Evolutionary conservation across 257 asterid genomes (phyloP), one percentile per base, ranked within the genome.

Genomic region (Echium plantagineum): DNA sequence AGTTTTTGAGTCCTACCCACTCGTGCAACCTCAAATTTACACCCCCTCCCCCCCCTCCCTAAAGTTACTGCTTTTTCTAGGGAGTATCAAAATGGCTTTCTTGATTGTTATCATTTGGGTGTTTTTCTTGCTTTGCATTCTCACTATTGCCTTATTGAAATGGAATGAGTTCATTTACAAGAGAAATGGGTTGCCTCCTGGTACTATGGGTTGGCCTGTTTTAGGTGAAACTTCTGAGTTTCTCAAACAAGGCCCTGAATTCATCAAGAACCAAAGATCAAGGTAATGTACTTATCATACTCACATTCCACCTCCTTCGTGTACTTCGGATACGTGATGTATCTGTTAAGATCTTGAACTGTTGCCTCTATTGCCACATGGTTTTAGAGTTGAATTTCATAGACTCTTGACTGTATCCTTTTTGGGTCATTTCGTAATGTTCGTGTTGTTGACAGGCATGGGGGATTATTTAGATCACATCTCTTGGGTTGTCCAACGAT

Each of bases 141-240:
- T 89, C 38, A 66, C 86, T 70, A 66, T 78, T 64, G 96, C 94
- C 58, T 65, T 93, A 55, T 81, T 89, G 59, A 89, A 78, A 77
- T 93, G 99, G 99, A 93, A 93, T 59, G 94, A 84, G 57, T 79
- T 86, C 22, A 80, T 71, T 78, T 93, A 86, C 81, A 80, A 73
- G 74, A 89, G 85, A 70, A 89, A 80, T 76, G 86, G 90, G 24
- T 67, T 93, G 60, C 99, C 99, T 15, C 97, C 96, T 30, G 99
- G 99, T 46, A 89, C 96, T 68, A 93, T 89, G 99, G 99, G 99
- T 16, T 93, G 99, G 99, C 99, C 97, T 35, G 75, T 93, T 63
- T 86, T 93, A 57, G 99, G 99, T 31, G 99, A 93, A 72, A 93
- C 99, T 5, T 83, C 99, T 1, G 99, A 86, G 80, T 93, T 93